These are phyloP conservation scores for Mycena haematopus DNA, from an alignment of 768 basidiomycete genomes.

Conservation along the genomic window DNA sequence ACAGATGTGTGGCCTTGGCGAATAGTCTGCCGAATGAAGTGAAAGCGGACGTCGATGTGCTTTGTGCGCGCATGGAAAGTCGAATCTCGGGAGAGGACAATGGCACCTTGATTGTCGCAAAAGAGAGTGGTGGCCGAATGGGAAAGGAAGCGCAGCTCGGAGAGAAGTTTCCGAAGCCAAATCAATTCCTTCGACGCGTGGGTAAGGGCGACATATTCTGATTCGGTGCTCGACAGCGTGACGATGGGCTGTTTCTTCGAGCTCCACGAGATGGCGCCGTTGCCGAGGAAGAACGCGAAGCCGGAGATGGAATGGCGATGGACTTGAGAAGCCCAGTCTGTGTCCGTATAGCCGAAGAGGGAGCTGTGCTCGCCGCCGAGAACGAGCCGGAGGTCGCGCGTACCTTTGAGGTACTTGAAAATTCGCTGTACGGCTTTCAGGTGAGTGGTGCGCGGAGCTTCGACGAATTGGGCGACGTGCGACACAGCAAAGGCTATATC, in stretches of 20 bases:
- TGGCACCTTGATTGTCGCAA: background rate
- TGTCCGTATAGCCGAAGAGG: slow-evolving; percentile 23
- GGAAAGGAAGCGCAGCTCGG: background rate
- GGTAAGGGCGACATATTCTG: background rate
- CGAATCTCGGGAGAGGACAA: no score
- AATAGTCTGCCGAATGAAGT: no score
- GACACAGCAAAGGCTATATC: slow-evolving; percentile 25
- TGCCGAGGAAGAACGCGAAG: no score
- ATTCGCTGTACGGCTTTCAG: slow-evolving; percentile 25
- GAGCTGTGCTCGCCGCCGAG: slow-evolving; percentile 1
- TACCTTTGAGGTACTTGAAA: slow-evolving; percentile 33
- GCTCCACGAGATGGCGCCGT: no score
- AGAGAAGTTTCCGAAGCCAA: background rate
- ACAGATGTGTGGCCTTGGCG: no score
- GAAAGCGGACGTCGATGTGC: no score
- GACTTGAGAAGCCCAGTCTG: slow-evolving; percentile 26
- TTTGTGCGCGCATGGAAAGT: no score
- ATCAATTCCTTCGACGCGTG: background rate
- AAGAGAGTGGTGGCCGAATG: background rate
- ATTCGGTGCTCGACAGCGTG: background rate
- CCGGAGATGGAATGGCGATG: slow-evolving; percentile 39
- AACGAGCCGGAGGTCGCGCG: slow-evolving; percentile 10
- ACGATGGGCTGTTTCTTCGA: background rate
- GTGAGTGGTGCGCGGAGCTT: slow-evolving; percentile 28
- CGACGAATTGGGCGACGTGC: slow-evolving; percentile 25